phyloP scores from a whole-genome alignment of 345 rosid species.

The Reutealis trisperma region DNA sequence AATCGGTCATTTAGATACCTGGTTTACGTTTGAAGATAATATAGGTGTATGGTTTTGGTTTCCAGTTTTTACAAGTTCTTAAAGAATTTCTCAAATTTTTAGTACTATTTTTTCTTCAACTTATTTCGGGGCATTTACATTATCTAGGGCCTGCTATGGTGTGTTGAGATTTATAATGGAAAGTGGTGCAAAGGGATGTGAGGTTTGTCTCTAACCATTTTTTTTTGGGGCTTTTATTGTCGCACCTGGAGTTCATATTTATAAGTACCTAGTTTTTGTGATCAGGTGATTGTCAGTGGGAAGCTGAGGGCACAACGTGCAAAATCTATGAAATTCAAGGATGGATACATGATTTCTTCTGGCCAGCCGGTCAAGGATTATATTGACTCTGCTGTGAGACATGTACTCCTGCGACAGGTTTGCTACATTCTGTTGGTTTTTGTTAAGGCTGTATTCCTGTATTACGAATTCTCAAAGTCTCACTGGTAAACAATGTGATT shows the following conservation, averaged over 20 bases:
- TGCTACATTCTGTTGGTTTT: background rate
- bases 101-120: background rate
- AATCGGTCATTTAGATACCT: conserved; percentile 18
- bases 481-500: background rate
- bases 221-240: conserved; percentile 66
- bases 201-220: conserved; percentile 12
- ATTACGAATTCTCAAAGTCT: background rate
- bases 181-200: conserved; percentile 39
- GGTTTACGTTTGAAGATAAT: conserved; percentile 36
- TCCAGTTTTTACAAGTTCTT: background rate
- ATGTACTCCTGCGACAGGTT: conserved; percentile 90
- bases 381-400: conserved; percentile 89
- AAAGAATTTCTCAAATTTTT: background rate
- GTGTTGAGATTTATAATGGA: conserved; percentile 61
- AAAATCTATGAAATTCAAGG: conserved; percentile 93
- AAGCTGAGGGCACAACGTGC: conserved; percentile 90
- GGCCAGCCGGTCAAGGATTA: conserved; percentile 91
- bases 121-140: background rate
- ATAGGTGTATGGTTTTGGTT: background rate
- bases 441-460: background rate
- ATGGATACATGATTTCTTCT: conserved; percentile 94
- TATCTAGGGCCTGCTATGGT: conserved; percentile 57
- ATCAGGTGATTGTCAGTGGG: conserved; percentile 92
- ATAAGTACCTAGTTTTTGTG: conserved; percentile 26
- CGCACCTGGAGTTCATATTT: conserved; percentile 94